Base-by-base conservation (phyloP, 768 basidiomycete genomes). In the Piloderma croceum region DNA sequence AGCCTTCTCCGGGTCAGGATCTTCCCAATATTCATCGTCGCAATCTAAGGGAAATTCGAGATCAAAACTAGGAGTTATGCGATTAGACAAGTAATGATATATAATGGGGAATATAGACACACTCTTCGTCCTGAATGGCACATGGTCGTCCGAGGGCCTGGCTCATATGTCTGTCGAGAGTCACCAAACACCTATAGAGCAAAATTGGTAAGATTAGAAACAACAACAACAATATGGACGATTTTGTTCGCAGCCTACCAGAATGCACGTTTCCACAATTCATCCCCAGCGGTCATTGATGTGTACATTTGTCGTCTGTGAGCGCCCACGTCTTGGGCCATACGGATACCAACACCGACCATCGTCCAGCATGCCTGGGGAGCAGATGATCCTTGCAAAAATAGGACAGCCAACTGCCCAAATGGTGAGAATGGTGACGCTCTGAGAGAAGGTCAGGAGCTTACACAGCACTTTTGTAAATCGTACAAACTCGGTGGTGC, bases 101-200 rank as follows among this genome's bases (percentile, higher is more conserved):
- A n/a, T 18, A 29, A 20, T 19, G n/a, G 5, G 40, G n/a, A n/a
- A n/a, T n/a, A n/a, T n/a, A n/a, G 9, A 61, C 79, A 43, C 47
- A 81, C 77, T 86, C 85, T 58, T 83, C 83, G 34, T 85, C 81
- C 36, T 80, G 76, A 4, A 87, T 68, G 3, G 77, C 74, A 38
- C 74, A 70, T 1, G 83, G 78, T 13, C 87, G 69, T 7, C 88
- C 87, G 29, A 83, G 64, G 33, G 71, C 71, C 5, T 71, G 60
- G 29, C 72, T 71, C 31, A 63, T 48, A 21, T 38, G 36, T 23
- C 62, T 53, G 33, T 66, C 65, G 3, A 53, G 12, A 6, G 51
- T 24, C 4, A 67, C 51, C n/a, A 4, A 65, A 55, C 6, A 53
- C 47, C 63, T 64, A 65, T 17, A 18, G 3, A 20, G 27, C 10